Percentiles rank a stretch among this genome's conserved stretches.
Conservation (phyloP, 805 yeast species). For the Isabelozyma heimii region DNA sequence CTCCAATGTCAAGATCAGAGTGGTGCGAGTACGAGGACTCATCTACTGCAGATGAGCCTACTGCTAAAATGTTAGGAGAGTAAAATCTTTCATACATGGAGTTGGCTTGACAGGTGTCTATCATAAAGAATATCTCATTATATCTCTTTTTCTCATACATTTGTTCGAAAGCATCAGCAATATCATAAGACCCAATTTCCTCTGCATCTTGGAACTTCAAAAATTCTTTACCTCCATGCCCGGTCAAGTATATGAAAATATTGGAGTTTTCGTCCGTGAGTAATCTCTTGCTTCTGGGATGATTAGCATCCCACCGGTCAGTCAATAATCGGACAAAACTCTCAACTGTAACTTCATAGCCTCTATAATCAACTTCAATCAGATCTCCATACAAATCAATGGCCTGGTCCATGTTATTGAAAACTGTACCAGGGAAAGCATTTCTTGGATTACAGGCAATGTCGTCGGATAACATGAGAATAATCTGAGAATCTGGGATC, state of each 20-base stretch:
- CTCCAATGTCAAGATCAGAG: constrained; percentile 93
- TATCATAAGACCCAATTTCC: constrained; percentile 90
- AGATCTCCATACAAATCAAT: constrained; percentile 91
- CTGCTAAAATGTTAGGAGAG: constrained; percentile 88
- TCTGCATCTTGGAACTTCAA: constrained; percentile 98
- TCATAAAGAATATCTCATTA: constrained; percentile 94
- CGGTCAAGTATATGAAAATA: constrained; percentile 92
- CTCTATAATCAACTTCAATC: constrained; percentile 94
- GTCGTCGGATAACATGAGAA: constrained; percentile 94
- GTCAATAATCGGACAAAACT: constrained; percentile 90
- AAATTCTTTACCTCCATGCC: constrained; percentile 98
- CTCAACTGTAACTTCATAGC: constrained; percentile 97
- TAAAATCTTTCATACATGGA: constrained; percentile 93
- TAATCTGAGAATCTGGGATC: constrained; percentile 96
- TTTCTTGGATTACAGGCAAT: constrained; percentile 96
- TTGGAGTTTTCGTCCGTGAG: constrained; percentile 93
- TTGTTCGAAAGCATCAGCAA: constrained; percentile 95
- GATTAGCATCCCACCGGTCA: constrained; percentile 93
- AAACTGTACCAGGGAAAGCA: constrained; percentile 93
- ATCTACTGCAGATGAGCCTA: constrained; percentile 84
- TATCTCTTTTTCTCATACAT: constrained; percentile 96
- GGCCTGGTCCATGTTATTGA: constrained; percentile 88
- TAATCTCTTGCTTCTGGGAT: constrained; percentile 87
- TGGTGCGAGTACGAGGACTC: constrained; percentile 95
- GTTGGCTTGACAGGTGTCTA: constrained; percentile 98